Percentiles rank a stretch among this genome's conserved stretches.
Conservation (phyloP, 306 rosid species). For the Rubus idaeus region DNA sequence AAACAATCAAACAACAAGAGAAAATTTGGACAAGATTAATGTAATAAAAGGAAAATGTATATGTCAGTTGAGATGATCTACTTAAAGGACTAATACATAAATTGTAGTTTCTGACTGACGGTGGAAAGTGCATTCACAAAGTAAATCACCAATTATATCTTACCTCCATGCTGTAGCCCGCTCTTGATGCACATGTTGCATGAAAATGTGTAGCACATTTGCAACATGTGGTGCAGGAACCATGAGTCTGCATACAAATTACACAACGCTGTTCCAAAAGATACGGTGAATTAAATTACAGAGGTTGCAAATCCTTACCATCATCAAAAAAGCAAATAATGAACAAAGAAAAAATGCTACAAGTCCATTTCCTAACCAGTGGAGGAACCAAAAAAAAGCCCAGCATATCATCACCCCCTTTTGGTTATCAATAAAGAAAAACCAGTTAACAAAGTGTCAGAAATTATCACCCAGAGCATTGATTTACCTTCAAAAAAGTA, state of each 20-base stretch:
- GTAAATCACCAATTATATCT: conserved; percentile 35
- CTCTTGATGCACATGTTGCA: conserved; percentile 80
- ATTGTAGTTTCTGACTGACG: conserved; percentile 1
- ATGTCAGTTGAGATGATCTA: not conserved
- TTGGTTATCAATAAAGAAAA: not conserved
- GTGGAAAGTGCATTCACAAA: conserved; percentile 17
- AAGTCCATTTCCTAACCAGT: not conserved
- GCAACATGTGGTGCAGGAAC: conserved; percentile 90
- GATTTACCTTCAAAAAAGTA: conserved; percentile 72
- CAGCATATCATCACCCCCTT: not conserved
- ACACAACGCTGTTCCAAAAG: conserved; percentile 67
- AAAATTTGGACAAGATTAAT: not conserved
- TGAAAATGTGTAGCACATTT: conserved; percentile 90
- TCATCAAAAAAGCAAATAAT: not conserved
- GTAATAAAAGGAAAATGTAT: not conserved
- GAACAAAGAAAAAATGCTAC: not conserved
- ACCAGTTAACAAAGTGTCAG: not conserved
- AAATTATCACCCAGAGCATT: conserved; percentile 2
- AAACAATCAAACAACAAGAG: not conserved
- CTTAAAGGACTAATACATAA: not conserved
- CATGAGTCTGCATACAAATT: conserved; percentile 87
- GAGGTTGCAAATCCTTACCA: conserved; percentile 6
- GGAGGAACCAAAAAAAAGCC: not conserved
- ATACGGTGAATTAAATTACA: conserved; percentile 27
- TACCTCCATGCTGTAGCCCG: conserved; percentile 96